These are phyloP conservation scores for Monosporascus sp. DNA, from an alignment of 2,329 filamentous ascomycete genomes.

Conservation along the genomic window DNA sequence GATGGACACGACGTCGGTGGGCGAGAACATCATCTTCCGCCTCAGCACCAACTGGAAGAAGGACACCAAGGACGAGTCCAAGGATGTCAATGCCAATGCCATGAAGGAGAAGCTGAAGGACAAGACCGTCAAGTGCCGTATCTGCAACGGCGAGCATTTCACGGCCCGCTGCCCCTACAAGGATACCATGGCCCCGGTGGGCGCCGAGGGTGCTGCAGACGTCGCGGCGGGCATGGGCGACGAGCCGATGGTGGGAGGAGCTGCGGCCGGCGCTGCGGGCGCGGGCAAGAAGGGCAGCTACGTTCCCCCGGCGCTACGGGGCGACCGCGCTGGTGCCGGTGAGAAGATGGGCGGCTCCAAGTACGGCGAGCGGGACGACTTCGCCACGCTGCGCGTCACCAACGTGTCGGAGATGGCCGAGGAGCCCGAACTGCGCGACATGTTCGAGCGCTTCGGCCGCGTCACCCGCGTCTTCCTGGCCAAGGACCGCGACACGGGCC, in stretches of 20 bases:
- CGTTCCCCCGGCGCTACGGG: conserved; percentile 88
- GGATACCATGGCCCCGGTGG: conserved; percentile 93
- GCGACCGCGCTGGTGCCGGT: conserved; percentile 56
- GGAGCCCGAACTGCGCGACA: conserved; percentile 88
- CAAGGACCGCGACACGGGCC: conserved; percentile 92
- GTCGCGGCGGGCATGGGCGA: conserved; percentile 51
- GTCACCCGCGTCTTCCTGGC: conserved; percentile 97
- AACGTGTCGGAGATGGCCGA: conserved; percentile 99
- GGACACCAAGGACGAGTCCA: conserved; percentile 75
- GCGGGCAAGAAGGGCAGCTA: conserved; percentile 75
- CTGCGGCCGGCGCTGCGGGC: conserved; percentile 46
- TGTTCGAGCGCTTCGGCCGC: conserved; percentile 96
- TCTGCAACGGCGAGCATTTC: conserved; percentile 98
- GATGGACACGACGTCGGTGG: conserved; percentile 84
- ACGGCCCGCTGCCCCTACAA: conserved; percentile 99
- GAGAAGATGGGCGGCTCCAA: conserved; percentile 85
- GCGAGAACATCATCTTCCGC: conserved; percentile 97
- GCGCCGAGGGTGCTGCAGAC: conserved; percentile 51
- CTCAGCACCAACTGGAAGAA: conserved; percentile 92
- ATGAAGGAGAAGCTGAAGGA: conserved; percentile 86
- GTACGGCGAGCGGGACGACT: conserved; percentile 87
- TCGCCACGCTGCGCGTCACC: conserved; percentile 93
- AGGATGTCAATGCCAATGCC: conserved; percentile 65
- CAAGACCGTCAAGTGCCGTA: conserved; percentile 99
- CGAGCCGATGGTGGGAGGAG: conserved; percentile 32